Conservation (phyloP, 805 yeast genomes). For the Suhomyces vadensis region DNA sequence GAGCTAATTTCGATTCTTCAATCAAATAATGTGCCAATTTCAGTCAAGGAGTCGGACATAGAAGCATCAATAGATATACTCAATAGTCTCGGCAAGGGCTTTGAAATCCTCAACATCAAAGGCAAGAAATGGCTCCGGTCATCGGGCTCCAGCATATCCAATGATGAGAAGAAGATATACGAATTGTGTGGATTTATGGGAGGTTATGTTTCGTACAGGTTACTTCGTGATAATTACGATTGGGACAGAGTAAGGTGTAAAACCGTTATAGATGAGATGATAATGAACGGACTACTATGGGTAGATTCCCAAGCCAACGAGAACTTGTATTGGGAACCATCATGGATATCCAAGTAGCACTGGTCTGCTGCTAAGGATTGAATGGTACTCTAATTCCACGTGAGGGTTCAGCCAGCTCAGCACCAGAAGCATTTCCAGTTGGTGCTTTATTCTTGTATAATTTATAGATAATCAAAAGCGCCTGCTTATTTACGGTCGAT, state of each 20-base stretch:
- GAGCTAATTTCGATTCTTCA: conserved; percentile 34
- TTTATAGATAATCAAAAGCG: too few relatives aligned
- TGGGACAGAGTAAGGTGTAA: conserved; percentile 71
- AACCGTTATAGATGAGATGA: conserved; percentile 73
- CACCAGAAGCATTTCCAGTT: too few relatives aligned
- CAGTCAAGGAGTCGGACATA: conserved; percentile 52
- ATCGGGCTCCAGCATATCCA: conserved; percentile 33
- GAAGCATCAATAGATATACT: conserved; percentile 55
- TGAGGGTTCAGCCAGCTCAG: too few relatives aligned
- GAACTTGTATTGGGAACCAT: conserved; percentile 68
- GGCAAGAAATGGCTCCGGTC: conserved; percentile 52
- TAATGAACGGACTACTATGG: conserved; percentile 83
- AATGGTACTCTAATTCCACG: too few relatives aligned
- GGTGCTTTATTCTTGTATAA: too few relatives aligned
- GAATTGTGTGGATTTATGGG: conserved; percentile 81
- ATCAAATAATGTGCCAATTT: conserved; percentile 29
- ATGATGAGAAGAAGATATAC: conserved; percentile 69
- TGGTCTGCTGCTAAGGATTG: too few relatives aligned
- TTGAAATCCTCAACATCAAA: conserved; percentile 60
- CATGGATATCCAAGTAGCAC: conserved; percentile 52
- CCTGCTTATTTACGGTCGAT: neutral
- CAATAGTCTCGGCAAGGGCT: conserved; percentile 65
- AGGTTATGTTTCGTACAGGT: conserved; percentile 58
- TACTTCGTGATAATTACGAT: conserved; percentile 69
- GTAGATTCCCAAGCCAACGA: conserved; percentile 56